phyloP scores from a whole-genome alignment of 192 early-diverging fungal genomes.

The Entomortierella beljakovae region DNA sequence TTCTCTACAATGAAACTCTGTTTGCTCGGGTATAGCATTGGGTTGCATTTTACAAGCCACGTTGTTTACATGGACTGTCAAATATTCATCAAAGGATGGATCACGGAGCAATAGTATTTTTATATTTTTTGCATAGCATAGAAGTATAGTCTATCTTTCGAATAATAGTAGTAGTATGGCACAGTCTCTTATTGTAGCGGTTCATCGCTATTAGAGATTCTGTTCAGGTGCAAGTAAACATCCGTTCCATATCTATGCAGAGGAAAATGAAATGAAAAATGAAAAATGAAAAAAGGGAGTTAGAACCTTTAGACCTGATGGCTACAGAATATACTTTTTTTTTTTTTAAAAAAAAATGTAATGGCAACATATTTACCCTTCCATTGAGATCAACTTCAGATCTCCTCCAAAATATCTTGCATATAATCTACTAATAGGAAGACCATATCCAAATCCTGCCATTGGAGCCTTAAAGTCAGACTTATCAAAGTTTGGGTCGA shows the following conservation, averaged over 20 bases:
- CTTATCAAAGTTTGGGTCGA: conserved; percentile 77
- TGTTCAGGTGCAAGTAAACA: conserved; percentile 92
- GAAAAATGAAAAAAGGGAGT: neutral
- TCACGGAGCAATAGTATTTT: neutral
- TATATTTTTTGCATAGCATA: neutral
- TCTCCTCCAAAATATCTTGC: conserved; percentile 98
- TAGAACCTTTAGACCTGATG: neutral
- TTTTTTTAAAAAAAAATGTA: neutral
- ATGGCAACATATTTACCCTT: conserved; percentile 67
- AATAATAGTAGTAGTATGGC: neutral
- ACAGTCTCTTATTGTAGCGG: conserved; percentile 68
- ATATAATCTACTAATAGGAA: conserved; percentile 92
- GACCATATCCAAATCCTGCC: conserved; percentile 94
- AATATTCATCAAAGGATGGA: no score
- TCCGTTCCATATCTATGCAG: conserved; percentile 85
- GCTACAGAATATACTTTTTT: no score
- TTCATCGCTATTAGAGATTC: conserved; percentile 91
- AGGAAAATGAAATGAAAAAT: neutral
- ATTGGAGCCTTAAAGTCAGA: conserved; percentile 85
- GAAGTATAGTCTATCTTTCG: neutral
- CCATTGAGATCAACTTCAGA: conserved; percentile 93
- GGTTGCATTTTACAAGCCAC: conserved; percentile 30
- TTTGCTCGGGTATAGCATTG: neutral
- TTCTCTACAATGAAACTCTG: neutral
- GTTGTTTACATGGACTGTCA: conserved; percentile 33